Base-by-base conservation (phyloP, 257 asterid species). In the Solanum acaule region DNA sequence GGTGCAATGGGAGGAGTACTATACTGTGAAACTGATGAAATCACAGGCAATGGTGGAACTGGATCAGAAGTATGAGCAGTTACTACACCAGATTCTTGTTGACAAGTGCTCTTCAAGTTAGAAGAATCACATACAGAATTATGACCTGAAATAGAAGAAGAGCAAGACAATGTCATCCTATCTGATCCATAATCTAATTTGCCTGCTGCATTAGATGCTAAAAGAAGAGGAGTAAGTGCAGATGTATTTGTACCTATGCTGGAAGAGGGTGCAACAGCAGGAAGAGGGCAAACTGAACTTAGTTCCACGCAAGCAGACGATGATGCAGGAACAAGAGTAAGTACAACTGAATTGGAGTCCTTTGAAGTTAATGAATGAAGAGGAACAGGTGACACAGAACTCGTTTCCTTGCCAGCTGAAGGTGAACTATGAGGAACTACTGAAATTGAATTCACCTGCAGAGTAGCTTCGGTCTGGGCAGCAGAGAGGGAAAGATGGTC, bases 1-100 rank as follows among this genome's bases (percentile, higher is more conserved):
- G 93, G 83, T 86, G 86, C 89, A 89, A 96, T 68, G 85, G 89
- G 88, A n/a, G 93, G 70, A 86, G 93, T 83, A 59, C 86, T 46
- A 77, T 92, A 42, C 83, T 90, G 92, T 34, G 91, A 86, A 63
- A 76, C 93, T 85, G 92, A 88, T 63, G 70, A 34, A 56, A 56
- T 91, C 81, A 94, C 84, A 89, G 92, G 87, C 70, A 88, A 75
- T 22, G 93, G 72, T 75, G 92, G 86, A 85, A 85, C 67, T 87
- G 85, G 89, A 76, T 89, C 91, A 71, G 94, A 87, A 88, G 85
- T 88, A 85, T 92, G 88, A 89, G 88, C 79, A 49, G 91, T 91
- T 89, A 84, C 87, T 63, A 68, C 49, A 86, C 78, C 89, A n/a
- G 91, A 89, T 83, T 89, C 93, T 68, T 87, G 92, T 88, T 83